Base-by-base conservation (phyloP, 768 basidiomycete genomes). In the Panellus pusillus region DNA sequence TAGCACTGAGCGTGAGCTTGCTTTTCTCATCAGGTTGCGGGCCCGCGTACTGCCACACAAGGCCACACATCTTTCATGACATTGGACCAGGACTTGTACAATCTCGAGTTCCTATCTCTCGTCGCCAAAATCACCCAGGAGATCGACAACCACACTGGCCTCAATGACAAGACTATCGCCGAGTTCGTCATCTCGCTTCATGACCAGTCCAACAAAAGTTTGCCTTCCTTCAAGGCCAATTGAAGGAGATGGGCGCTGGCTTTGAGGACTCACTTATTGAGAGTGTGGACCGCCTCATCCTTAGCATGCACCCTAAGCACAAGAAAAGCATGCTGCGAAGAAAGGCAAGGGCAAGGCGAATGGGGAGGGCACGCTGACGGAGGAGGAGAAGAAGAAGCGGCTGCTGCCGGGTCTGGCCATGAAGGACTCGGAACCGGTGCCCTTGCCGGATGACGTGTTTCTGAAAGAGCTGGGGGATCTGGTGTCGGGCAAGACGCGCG, bases 161-260 rank as follows among this genome's bases (percentile, higher is more conserved):
- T 91, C 35, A 89, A 86, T 67, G 95, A 99, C 79, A 96, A 95
- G 68, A 88, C 89, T 3, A 79, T 96, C 43, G 94, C 97, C 12
- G 96, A 98, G 74, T 99, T 95, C 69, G 83, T 98, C 58, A 93
- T 99, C 60, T 74, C 81, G 58, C 81, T 98, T 52, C 96, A 98
- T 71, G 88, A 89, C 60, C 72, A 89, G 62, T 87, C 88, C 66
- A 88, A 87, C 66, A 73, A 72, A 61, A 86, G 83, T 58, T 77
- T 93, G 46, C 74, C 77, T 7, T 82, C 84, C 43, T 99, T 98
- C 81, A 91, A 93, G 73, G 66, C 70, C 44, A 87, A 90, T 80
- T 98, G 41, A 77, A 79, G 50, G 85, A 87, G 55, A 76, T 81
- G 55, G 93, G 86, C 18, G 90, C 91, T 17, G 84, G 83, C 59